phyloP scores from a whole-genome alignment of 768 basidiomycete species.

The Pisolithus marmoratus region DNA sequence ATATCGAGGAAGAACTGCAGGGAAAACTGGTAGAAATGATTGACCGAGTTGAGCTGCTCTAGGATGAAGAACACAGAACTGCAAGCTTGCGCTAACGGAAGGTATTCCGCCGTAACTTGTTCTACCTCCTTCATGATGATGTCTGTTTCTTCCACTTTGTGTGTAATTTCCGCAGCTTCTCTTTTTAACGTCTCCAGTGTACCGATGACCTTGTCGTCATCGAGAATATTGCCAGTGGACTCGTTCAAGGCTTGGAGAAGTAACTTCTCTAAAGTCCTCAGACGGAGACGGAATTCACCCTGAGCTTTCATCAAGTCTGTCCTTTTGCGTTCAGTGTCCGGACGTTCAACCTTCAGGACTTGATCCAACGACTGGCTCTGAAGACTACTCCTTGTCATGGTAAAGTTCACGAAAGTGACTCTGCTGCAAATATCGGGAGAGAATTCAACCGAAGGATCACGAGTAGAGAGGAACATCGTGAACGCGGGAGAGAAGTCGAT shows the following conservation, averaged over 20 bases:
- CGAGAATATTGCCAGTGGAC: conserved; percentile 93
- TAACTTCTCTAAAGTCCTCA: conserved; percentile 88
- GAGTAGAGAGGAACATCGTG: conserved; percentile 97
- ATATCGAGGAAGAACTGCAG: conserved; percentile 97
- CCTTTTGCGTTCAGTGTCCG: conserved; percentile 92
- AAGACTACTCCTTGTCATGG: conserved; percentile 97
- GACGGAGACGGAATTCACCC: conserved; percentile 91
- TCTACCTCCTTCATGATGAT: conserved; percentile 95
- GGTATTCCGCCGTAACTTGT: conserved; percentile 89
- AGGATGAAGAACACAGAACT: conserved; percentile 96
- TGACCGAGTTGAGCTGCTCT: conserved; percentile 88
- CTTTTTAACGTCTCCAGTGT: conserved; percentile 93
- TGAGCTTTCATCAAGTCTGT: conserved; percentile 98
- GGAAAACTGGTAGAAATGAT: conserved; percentile 99
- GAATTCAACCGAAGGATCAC: conserved; percentile 96
- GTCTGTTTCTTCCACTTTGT: conserved; percentile 95
- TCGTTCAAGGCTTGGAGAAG: conserved; percentile 94
- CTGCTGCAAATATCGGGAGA: conserved; percentile 98
- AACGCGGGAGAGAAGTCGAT: conserved; percentile 99
- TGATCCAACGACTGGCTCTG: conserved; percentile 98
- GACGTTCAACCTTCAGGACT: conserved; percentile 93
- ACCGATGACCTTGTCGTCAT: conserved; percentile 97
- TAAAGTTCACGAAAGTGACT: conserved; percentile 93
- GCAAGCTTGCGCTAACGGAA: conserved; percentile 92
- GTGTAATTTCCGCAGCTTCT: conserved; percentile 93